Evolutionary conservation across 2,329 filamentous ascomycete species (phyloP), one percentile per base, ranked within the genome.

Genomic region (Graphiopsis chlorocephala): DNA sequence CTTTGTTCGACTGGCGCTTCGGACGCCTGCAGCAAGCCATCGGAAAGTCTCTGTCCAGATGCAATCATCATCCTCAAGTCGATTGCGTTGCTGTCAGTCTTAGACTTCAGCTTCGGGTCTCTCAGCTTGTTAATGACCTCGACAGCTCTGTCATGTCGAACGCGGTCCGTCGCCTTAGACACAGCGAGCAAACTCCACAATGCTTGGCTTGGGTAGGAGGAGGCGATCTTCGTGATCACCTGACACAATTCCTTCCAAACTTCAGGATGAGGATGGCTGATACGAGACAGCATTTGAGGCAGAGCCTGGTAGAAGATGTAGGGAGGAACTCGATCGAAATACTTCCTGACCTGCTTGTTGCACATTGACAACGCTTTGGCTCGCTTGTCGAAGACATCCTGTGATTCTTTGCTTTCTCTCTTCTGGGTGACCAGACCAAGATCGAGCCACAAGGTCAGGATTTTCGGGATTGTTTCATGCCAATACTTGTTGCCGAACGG

Each of bases 391-490:
- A 65, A 65, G 25, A 61, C 28, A 15, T 65, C 58, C 2, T 64
- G 62, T 3, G 20, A 20, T 31, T 64, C 62, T 17, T 64, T 64
- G 42, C 38, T 59, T 15, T 66, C 66, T 48, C 69, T 70, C 23
- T 85, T 83, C 64, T 84, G 74, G 28, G 80, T 79, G 66, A 91
- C 87, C 42, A 90, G 89, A 6, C 92, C 94, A 67, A 99, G 85
- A 72, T 97, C 94, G 42, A 99, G 83, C 94, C 96, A 99, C 2
- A 99, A 82, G 0, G 95, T 99, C 47, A 99, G 80, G 53, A 97
- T 84, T 67, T 96, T 91, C 0, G 95, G 96, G 35, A 99, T 82
- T 0, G 93, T 97, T 77, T 98, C 93, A 72, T 97, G 96, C 50
- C 97, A 86, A 77, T 98, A 97, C 78, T 98, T 99, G 55, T 92